phyloP scores from a whole-genome alignment of 345 rosid genomes.

The Psidium guajava region DNA sequence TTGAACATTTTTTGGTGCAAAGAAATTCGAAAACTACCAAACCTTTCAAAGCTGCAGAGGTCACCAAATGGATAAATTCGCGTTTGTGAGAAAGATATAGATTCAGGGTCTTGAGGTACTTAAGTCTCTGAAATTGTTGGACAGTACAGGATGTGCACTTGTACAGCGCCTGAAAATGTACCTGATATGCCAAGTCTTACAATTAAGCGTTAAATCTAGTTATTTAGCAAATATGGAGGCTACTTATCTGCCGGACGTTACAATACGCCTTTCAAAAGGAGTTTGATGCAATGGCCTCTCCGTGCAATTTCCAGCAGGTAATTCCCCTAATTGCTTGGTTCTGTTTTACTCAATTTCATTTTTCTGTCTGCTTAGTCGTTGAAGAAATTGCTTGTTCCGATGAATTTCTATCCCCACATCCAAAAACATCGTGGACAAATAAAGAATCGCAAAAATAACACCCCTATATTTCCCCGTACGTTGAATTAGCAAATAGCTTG shows the following conservation, averaged over 20 bases:
- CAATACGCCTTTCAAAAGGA: background rate
- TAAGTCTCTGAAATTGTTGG: background rate
- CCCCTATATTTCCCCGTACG: background rate
- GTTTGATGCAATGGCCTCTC: background rate
- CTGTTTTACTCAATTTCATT: background rate
- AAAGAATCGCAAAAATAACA: too few relatives aligned
- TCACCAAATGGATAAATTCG: background rate
- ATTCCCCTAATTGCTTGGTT: background rate
- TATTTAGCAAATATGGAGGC: background rate
- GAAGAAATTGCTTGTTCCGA: background rate
- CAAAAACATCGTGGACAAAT: background rate
- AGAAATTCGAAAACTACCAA: background rate
- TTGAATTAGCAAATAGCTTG: background rate
- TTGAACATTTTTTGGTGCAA: background rate
- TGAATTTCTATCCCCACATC: background rate
- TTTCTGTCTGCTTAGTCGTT: background rate
- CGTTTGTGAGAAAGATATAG: background rate
- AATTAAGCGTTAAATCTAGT: background rate
- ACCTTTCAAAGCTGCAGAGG: background rate
- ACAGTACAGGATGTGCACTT: background rate
- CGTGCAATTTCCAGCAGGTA: background rate
- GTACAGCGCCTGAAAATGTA: too few relatives aligned
- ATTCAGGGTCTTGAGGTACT: background rate
- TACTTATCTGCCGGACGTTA: background rate
- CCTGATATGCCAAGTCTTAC: too few relatives aligned